These are phyloP conservation scores for Sporothrix luriei DNA, from an alignment of 2,329 filamentous ascomycete genomes.

Conservation along the genomic window DNA sequence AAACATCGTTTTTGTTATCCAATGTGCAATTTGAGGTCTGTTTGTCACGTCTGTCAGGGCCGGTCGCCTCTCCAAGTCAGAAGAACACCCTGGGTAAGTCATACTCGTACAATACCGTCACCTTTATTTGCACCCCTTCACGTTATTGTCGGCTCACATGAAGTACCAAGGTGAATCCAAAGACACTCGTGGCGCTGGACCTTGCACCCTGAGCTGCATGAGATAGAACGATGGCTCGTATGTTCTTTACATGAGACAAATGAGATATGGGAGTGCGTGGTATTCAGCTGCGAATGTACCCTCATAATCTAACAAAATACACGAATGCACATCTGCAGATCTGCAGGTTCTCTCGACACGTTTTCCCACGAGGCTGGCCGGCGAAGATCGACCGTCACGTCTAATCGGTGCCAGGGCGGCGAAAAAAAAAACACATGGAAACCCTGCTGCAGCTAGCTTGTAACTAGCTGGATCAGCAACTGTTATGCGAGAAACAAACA, in stretches of 20 bases:
- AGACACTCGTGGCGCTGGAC: not conserved
- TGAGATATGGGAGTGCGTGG: too few species aligned
- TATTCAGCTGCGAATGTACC: too few species aligned
- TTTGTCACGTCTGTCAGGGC: not conserved
- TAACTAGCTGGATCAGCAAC: not conserved
- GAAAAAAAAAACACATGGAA: not conserved
- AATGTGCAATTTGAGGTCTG: not conserved
- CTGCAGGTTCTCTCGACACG: not conserved
- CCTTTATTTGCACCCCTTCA: not conserved
- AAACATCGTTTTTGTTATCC: not conserved
- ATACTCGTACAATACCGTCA: not conserved
- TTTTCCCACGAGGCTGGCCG: conserved; percentile 2
- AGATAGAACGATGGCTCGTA: not conserved
- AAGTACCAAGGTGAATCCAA: not conserved
- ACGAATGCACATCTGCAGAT: not conserved
- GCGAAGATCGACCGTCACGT: not conserved
- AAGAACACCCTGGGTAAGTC: not conserved
- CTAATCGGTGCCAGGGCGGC: not conserved
- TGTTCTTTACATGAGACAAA: not conserved
- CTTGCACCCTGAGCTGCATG: not conserved
- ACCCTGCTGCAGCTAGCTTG: not conserved
- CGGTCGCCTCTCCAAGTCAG: not conserved
- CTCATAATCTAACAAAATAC: not conserved
- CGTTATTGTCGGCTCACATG: not conserved
- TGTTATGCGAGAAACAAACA: not conserved